Evolutionary conservation across 352 stramenopile species (phyloP), one percentile per base, ranked within the genome.

Genomic region (Phytopythium helicoides): DNA sequence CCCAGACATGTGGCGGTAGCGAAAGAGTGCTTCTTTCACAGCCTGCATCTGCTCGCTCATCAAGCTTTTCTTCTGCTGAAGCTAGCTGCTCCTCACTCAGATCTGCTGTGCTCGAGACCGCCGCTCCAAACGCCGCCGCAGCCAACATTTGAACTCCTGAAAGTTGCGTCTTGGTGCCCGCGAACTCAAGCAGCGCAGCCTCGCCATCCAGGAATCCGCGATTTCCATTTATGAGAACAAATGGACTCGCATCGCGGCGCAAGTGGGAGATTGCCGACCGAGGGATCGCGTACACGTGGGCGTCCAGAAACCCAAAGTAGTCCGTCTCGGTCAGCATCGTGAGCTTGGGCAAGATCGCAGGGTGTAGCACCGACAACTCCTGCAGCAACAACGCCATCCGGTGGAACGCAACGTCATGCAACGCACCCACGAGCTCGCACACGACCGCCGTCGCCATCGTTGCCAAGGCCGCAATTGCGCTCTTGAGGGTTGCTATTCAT

Each of bases 361-460:
- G 62, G 25, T 76, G 60, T 5, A 86, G 52, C 23, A 77, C 58
- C 15, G 70, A 71, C 23, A 90, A 61, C 54, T 86, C 75, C 12
- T 81, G 75, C 9, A 90, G 64, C 37, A 90, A 54, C 37, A 90
- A 37, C 35, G 58, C 65, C 44, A 75, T 87, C 21, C 80, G 75
- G 40, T 90, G 80, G 59, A 75, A 88, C 36, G 78, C 66, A 15
- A 69, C 68, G 45, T 88, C 80, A 2, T 71, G 64, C 19, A 85
- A 64, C 25, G 76, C 54, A 6, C 80, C 80, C 16, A 80, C 71
- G 42, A 90, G 62, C 60, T 88, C 80, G n/a, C 71, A 87, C 11
- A 33, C 46, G 4, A 19, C 46, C 9, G 46, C 18, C 3, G 6
- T 21, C 12, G n/a, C 19, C n/a, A 21, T 33, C 3, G 6, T 21